phyloP scores from a whole-genome alignment of 75 land plant species.

The Pinus tabuliformis region DNA sequence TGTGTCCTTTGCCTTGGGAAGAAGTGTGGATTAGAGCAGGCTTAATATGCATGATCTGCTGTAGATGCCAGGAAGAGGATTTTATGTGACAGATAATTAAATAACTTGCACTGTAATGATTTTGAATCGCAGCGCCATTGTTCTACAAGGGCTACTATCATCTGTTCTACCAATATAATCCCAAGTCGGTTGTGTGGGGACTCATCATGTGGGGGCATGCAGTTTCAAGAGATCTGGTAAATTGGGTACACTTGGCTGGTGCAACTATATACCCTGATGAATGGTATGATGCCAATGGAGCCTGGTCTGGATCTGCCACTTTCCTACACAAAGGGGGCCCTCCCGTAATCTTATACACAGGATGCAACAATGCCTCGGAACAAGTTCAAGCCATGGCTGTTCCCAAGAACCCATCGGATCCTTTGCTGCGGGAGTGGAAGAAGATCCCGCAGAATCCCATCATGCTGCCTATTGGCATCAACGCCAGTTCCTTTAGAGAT shows the following conservation, averaged over 20 bases:
- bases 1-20: too few relatives aligned
- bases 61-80: too few relatives aligned
- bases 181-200: slow-evolving; percentile 29
- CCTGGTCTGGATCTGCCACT: slow-evolving; percentile 75
- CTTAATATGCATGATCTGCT: too few relatives aligned
- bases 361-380: too few relatives aligned
- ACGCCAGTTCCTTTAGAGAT: slow-evolving; percentile 23
- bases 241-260: slow-evolving; percentile 28
- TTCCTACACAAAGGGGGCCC: slow-evolving; percentile 34
- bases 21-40: too few relatives aligned
- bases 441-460: slow-evolving; percentile 45
- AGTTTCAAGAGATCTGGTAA: slow-evolving; percentile 37
- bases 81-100: too few relatives aligned
- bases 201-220: slow-evolving; percentile 49
- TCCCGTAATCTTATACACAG: too few relatives aligned
- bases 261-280: slow-evolving; percentile 26
- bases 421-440: slow-evolving; percentile 33
- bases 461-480: slow-evolving; percentile 6
- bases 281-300: slow-evolving; percentile 58
- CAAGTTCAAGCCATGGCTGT: slow-evolving; percentile 22
- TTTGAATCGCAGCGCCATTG: slow-evolving; percentile 21
- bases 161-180: too few relatives aligned
- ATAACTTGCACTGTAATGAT: too few relatives aligned
- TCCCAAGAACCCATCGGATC: slow-evolving; percentile 28
- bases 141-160: too few relatives aligned